A percentile compares a stretch with the other conserved stretches of the same genome.
These are phyloP conservation scores for Suillus occidentalis DNA, from an alignment of 768 basidiomycete species.

Conservation along the genomic window DNA sequence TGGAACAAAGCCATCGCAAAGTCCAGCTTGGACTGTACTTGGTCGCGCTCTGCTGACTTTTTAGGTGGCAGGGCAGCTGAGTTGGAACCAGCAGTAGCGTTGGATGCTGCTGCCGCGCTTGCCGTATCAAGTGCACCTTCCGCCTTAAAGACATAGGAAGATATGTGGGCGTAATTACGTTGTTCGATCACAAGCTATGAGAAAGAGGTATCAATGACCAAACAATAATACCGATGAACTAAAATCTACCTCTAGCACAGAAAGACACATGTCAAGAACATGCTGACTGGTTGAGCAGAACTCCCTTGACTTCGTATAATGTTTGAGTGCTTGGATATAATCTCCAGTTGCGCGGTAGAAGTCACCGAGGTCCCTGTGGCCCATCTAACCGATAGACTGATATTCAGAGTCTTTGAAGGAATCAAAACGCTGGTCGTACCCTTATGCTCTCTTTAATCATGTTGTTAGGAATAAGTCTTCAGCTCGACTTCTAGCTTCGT, in stretches of 20 bases:
- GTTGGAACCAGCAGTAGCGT: constrained; percentile 27
- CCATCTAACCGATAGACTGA: constrained; percentile 60
- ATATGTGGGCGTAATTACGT: constrained; percentile 80
- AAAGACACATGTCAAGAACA: constrained; percentile 90
- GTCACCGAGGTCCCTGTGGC: constrained; percentile 83
- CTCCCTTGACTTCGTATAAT: constrained; percentile 90
- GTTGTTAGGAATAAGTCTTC: constrained; percentile 91
- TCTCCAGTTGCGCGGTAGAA: constrained; percentile 77
- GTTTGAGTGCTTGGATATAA: constrained; percentile 66
- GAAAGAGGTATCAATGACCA: constrained; percentile 4
- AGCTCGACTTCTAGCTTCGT: constrained; percentile 91
- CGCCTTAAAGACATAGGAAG: constrained; percentile 96
- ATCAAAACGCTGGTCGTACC: constrained; percentile 41
- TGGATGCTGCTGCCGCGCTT: constrained; percentile 35
- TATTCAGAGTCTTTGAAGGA: background rate
- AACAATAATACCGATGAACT: background rate
- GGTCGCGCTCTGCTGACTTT: constrained; percentile 59
- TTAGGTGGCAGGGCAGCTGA: constrained; percentile 31
- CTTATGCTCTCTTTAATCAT: constrained; percentile 99
- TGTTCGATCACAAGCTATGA: constrained; percentile 80
- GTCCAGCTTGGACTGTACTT: constrained; percentile 75
- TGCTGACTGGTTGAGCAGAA: constrained; percentile 90
- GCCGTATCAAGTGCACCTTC: constrained; percentile 82
- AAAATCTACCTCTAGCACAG: constrained; percentile 68
- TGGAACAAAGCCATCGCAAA: constrained; percentile 78